Evolutionary conservation across 306 rosid genomes (phyloP), one percentile per base, ranked within the genome.

Genomic region (Casuarina glauca): DNA sequence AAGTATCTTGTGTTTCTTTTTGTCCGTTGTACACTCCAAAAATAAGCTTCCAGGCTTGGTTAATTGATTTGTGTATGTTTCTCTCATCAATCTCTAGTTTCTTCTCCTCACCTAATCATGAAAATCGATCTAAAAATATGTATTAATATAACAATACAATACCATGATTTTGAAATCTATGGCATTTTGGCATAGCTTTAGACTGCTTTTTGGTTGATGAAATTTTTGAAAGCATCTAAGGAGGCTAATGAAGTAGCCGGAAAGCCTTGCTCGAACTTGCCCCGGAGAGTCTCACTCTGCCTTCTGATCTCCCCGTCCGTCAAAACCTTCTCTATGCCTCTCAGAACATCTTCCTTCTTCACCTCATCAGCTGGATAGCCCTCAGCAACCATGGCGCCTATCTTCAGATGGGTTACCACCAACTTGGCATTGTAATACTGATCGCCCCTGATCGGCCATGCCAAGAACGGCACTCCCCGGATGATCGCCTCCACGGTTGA

Each of bases 371-470:
- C 62, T 1, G 82, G 71, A 11, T 66, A 12, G n/a, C 85, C 89
- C 3, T 85, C 79, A 9, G 62, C 58, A 6, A 89, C 66, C 45
- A 49, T 72, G 26, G 84, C 79, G 45, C 91, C 94, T 52, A 89
- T 74, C 78, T 81, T 85, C 8, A 89, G 84, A 80, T 85, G 76
- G 5, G 72, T 62, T 75, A 79, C 86, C 41, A 85, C 90, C 77
- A 89, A 61, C 64, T 81, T 86, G 6, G 89, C 94, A 53, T 91
- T 71, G 16, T 42, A 6, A 69, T 76, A 19, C 68, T 91, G 94
- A 46, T 91, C 97, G 20, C 97, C 93, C 72, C 91, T 79, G 0
- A 89, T 83, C 0, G 94, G 94, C 94, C 94, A 91, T 2, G 51
- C 91, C 85, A 91, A 68, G 2, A 89, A n/a, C 26, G 97, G 97